Evolutionary conservation across 441 rosid species (phyloP), one percentile per base, ranked within the genome.

Genomic region (Adansonia gregorii): DNA sequence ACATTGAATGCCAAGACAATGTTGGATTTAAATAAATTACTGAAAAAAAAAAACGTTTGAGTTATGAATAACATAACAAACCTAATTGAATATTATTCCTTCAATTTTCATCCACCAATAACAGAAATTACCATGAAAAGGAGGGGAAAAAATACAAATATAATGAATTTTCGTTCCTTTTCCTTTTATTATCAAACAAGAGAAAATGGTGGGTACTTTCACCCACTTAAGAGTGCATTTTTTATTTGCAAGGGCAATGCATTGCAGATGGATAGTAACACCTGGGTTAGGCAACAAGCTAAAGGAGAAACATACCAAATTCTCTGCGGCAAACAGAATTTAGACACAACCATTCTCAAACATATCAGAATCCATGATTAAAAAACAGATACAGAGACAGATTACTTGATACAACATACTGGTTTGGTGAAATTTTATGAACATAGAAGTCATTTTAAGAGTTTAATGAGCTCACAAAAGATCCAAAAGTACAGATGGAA

Each of bases 401-500:
- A 9, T 19, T 58, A 58, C 31, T 67, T 67, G 72, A 51, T 70
- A 70, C 43, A 24, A 15, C 41, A 49, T 22, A 49, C 22, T 14
- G 43, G 60, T 51, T 24, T 22, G 41, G 41, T 49, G 59, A 70
- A 70, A n/a, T 12, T 24, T 35, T 10, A 48, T 20, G 56, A 68
- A 22, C 9, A 74, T 82, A 20, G 52, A 2, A 11, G 27, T 12
- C 77, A 9, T 55, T 72, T 9, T 22, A 64, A 68, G 24, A 54
- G 73, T 68, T 45, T 56, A 35, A 17, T 48, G 8, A 46, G 80
- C 64, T 76, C 78, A 31, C 9, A 75, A 1, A 11, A 60, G 2
- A 58, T 64, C 45, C 14, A 45, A 39, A 22, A 52, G 35, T n/a
- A 20, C 65, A 48, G 17, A 22, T 6, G 59, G 27, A 5, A 51